Evolutionary conservation across 495 filamentous ascomycete species (phyloP).

Genomic region (Penicillium diatomitis): DNA sequence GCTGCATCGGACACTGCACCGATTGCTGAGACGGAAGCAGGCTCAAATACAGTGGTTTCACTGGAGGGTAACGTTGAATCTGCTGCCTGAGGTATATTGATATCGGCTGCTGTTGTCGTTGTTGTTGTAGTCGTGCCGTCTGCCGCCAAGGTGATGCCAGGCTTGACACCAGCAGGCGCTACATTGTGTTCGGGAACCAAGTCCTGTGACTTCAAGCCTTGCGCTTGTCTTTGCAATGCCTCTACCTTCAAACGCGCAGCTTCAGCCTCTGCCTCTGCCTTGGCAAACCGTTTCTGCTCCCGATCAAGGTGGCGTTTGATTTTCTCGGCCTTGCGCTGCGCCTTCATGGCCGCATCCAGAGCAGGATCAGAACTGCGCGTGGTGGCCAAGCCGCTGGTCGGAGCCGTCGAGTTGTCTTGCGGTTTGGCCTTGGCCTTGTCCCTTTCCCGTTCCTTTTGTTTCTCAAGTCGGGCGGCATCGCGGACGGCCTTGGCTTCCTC

Average conservation of each 20-base stretch:
- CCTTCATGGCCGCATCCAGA: constrained; percentile 29
- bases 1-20: background rate
- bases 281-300: constrained; percentile 39
- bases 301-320: constrained; percentile 36
- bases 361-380: constrained; percentile 16
- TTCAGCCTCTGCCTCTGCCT: constrained; percentile 40
- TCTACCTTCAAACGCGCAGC: constrained; percentile 31
- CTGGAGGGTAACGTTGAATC: background rate
- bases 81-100: background rate
- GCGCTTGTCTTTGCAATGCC: constrained; percentile 20
- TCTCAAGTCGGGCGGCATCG: constrained; percentile 25
- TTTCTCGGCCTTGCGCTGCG: constrained; percentile 42
- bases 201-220: constrained; percentile 4
- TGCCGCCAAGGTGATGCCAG: background rate
- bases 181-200: constrained; percentile 1
- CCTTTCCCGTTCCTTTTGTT: constrained; percentile 20
- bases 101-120: background rate
- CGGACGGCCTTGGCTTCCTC: constrained; percentile 34
- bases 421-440: constrained; percentile 22
- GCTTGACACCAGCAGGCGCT: background rate
- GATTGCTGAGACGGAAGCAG: background rate
- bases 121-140: background rate
- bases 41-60: background rate
- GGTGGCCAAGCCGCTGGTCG: background rate
- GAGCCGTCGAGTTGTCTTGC: constrained; percentile 6